These are phyloP conservation scores for Beauveria rudraprayagi DNA, from an alignment of 2,329 filamentous ascomycete species.

Conservation along the genomic window DNA sequence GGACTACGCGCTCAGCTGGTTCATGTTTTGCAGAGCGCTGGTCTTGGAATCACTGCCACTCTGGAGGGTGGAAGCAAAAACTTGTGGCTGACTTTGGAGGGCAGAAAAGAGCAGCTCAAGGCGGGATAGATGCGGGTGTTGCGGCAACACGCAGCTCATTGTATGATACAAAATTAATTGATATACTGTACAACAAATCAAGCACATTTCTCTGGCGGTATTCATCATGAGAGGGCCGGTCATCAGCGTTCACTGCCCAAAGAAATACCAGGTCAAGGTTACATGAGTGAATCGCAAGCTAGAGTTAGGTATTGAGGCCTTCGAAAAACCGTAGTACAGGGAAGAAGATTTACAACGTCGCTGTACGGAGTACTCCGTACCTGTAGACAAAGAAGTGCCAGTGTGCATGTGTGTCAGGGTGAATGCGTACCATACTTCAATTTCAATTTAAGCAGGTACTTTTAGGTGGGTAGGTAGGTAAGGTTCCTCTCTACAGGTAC, in stretches of 20 bases:
- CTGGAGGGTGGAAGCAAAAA: conserved; percentile 74
- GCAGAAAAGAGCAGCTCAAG: conserved; percentile 71
- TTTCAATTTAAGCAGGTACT: no score
- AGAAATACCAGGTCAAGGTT: no score
- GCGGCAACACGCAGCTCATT: not conserved
- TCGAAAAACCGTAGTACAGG: no score
- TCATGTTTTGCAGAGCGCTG: conserved; percentile 68
- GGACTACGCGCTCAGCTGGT: conserved; percentile 77
- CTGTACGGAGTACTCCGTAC: no score
- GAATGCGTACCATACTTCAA: not conserved
- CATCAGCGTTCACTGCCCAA: no score
- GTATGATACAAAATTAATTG: not conserved
- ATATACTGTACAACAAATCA: not conserved
- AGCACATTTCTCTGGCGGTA: not conserved
- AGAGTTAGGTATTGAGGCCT: no score
- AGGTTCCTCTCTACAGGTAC: not conserved
- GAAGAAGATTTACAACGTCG: no score
- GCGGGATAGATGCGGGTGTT: conserved; percentile 30
- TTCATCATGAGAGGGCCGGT: not conserved
- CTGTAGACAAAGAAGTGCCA: no score
- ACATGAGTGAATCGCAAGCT: no score
- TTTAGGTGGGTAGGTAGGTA: no score
- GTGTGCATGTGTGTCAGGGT: not conserved
- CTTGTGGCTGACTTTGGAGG: conserved; percentile 82
- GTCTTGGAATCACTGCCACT: conserved; percentile 66